phyloP scores from a whole-genome alignment of 176 grass and related monocot species.

The barley (Hordeum vulgare) region MorexV3_pseudomolecules_assembly NC_058521.1:574353732-574354231 shows the following conservation, averaged over 20 bases:
- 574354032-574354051: background rate
- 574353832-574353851: background rate
- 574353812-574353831: background rate
- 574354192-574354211: background rate
- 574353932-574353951: background rate
- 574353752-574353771: background rate
- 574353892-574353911: background rate
- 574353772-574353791: background rate
- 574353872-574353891: background rate
- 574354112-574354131: background rate
- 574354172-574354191: background rate
- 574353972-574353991: background rate
- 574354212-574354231: background rate
- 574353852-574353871: background rate
- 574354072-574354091: background rate
- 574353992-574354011: background rate
- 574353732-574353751: background rate
- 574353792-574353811: background rate
- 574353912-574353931: background rate
- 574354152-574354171: background rate
- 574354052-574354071: background rate
- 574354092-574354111: conserved; percentile 1
- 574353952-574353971: background rate
- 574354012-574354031: background rate
- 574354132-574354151: background rate